Evolutionary conservation across 2,329 filamentous ascomycete genomes (phyloP).

Genomic region (Ophiocordyceps camponoti-rufipedis): DNA sequence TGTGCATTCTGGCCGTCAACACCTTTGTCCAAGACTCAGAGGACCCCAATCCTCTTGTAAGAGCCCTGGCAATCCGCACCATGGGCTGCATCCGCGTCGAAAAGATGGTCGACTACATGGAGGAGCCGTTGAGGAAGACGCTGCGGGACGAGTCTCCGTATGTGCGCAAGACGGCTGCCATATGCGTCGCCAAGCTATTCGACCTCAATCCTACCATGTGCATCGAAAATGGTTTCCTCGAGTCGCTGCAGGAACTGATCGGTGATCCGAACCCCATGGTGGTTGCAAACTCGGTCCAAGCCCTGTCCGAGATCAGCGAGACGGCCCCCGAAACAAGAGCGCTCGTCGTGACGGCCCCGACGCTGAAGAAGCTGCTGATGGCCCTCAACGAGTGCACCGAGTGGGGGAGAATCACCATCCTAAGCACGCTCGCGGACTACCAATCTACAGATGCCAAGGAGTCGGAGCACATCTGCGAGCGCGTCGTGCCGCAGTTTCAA

Average conservation of each 20-base stretch:
- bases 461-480: slow-evolving; percentile 93
- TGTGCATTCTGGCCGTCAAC: slow-evolving; percentile 96
- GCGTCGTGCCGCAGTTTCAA: slow-evolving; percentile 91
- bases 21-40: slow-evolving; percentile 98
- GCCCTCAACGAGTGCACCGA: slow-evolving; percentile 96
- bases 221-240: slow-evolving; percentile 86
- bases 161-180: slow-evolving; percentile 91
- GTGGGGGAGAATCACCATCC: slow-evolving; percentile 89
- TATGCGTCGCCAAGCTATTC: slow-evolving; percentile 93
- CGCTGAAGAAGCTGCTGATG: slow-evolving; percentile 88
- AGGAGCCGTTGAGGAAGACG: slow-evolving; percentile 65
- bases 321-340: slow-evolving; percentile 80
- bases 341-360: slow-evolving; percentile 62
- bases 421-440: slow-evolving; percentile 81
- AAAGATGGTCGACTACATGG: slow-evolving; percentile 84
- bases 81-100: slow-evolving; percentile 96
- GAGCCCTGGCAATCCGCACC: slow-evolving; percentile 79
- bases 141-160: slow-evolving; percentile 83
- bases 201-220: slow-evolving; percentile 86
- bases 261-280: slow-evolving; percentile 95
- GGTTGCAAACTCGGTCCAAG: slow-evolving; percentile 86
- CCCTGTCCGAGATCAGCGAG: slow-evolving; percentile 79
- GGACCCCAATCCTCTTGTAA: slow-evolving; percentile 78
- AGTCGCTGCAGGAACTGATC: slow-evolving; percentile 72
- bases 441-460: slow-evolving; percentile 78